Conservation (phyloP, 495 filamentous ascomycete species). For the Neohortaea acidophila region DNA sequence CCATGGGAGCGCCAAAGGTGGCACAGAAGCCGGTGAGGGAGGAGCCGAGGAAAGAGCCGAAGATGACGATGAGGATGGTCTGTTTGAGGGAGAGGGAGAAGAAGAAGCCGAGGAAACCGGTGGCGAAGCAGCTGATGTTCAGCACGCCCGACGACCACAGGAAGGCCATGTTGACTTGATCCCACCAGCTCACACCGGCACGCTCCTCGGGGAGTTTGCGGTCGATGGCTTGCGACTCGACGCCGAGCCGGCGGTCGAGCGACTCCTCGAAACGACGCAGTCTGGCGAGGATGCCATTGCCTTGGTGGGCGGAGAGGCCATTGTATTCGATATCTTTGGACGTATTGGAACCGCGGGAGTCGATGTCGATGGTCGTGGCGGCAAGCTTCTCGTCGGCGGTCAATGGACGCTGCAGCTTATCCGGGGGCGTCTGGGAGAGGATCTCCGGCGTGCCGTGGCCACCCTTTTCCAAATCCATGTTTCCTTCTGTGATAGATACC, state of each 20-base stretch:
- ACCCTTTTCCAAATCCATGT: neutral
- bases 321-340: conserved; percentile 8
- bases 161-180: conserved; percentile 17
- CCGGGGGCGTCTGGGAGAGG: neutral
- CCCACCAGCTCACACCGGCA: conserved; percentile 6
- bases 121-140: conserved; percentile 13
- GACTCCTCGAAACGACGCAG: conserved; percentile 13
- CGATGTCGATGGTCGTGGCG: conserved; percentile 6
- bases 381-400: conserved; percentile 8
- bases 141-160: conserved; percentile 16
- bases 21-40: conserved; percentile 34
- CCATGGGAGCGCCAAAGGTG: conserved; percentile 35
- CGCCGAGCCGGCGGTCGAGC: conserved; percentile 16
- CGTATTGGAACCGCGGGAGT: neutral
- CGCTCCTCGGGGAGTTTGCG: conserved; percentile 14
- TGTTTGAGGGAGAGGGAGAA: conserved; percentile 36
- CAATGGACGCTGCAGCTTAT: conserved; percentile 1
- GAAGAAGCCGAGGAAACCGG: conserved; percentile 21
- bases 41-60: conserved; percentile 33
- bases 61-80: conserved; percentile 37
- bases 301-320: conserved; percentile 6
- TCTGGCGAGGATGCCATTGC: conserved; percentile 15
- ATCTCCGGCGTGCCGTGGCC: neutral
- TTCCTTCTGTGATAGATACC: too few relatives aligned
- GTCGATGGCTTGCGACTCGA: conserved; percentile 17